Conservation (phyloP, 225 moss, liverwort and hornwort genomes). For the Physcomitrellopsis africana region DNA sequence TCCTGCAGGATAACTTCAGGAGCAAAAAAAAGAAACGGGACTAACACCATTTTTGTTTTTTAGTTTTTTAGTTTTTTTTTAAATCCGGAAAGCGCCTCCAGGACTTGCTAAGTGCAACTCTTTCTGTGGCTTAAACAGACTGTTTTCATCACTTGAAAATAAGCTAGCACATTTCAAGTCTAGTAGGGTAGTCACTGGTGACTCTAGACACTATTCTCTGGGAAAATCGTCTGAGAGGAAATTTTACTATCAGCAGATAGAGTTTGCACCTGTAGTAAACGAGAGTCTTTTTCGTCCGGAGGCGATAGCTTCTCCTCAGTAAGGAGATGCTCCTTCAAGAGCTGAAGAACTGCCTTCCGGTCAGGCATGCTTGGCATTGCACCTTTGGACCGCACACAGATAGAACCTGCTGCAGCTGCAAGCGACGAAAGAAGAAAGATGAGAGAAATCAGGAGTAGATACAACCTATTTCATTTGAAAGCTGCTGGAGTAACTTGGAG, state of each 20-base stretch:
- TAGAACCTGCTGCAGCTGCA: conserved; percentile 83
- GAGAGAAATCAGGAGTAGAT: conserved; percentile 18
- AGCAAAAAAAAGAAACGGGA: not conserved
- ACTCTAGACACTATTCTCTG: not conserved
- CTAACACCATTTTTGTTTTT: not conserved
- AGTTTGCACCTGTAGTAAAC: not conserved
- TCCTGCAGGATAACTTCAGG: not conserved
- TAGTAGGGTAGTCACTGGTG: not conserved
- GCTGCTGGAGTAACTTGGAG: not conserved
- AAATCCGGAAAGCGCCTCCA: not conserved
- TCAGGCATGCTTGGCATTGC: conserved; percentile 88
- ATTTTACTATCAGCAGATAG: not conserved
- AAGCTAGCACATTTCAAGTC: not conserved
- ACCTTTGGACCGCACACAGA: conserved; percentile 77
- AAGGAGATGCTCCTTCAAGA: conserved; percentile 62
- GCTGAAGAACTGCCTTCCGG: conserved; percentile 72
- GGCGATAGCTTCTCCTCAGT: conserved; percentile 34
- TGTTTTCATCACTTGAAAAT: not conserved
- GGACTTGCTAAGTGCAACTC: not conserved
- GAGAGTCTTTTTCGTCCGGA: conserved; percentile 1
- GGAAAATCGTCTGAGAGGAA: too few relatives aligned
- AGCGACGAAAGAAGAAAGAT: not conserved
- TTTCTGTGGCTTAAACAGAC: not conserved
- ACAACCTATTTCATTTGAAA: not conserved
- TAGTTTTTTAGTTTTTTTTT: too few relatives aligned